Base-by-base conservation (phyloP, 495 filamentous ascomycete genomes). In the Platismatia glauca region DNA sequence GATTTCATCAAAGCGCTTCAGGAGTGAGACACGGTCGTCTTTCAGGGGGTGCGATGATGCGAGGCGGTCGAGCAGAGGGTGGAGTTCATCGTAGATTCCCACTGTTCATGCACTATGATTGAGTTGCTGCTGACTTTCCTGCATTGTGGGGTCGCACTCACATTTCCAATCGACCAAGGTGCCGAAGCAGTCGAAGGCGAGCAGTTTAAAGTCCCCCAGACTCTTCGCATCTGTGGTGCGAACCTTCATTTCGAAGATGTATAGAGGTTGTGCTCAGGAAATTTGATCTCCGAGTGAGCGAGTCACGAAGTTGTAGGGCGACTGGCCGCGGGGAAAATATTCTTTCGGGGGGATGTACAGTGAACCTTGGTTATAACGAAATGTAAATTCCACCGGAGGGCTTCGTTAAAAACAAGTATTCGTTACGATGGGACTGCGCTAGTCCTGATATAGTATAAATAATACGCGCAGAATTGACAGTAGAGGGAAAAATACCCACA, bases 101-200 rank as follows among this genome's bases (percentile, higher is more conserved):
- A 56, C 61, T 58, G 38, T 33, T 24, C 50, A 53, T 52, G 22
- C 24, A 31, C 41, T n/a, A 20, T 33, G 18, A 76, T 67, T 63
- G 13, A 58, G 53, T 63, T 15, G 27, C 16, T 15, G 27, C 16
- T 53, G 24, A 11, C 7, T 29, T 7, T n/a, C 7, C 0, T 58
- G 16, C 6, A 27, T 29, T 0, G 16, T 50, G 1, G 7, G n/a
- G 46, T 31, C 4, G 5, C 37, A 37, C 63, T 75, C 73, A 46
- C 68, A 61, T 71, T 91, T 82, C 87, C 86, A 89, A 77, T 92
- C 87, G 57, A 93, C 84, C 31, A 92, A 80, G 0, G 90, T 95
- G 71, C 89, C 87, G 72, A 89, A 93, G 77, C 88, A 83, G 72
- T 95, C 89, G 76, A 95, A 94, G 69, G 75, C 77, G 38, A 91